phyloP scores from a whole-genome alignment of 2,329 filamentous ascomycete genomes.

The Achaetomium macrosporum region DNA sequence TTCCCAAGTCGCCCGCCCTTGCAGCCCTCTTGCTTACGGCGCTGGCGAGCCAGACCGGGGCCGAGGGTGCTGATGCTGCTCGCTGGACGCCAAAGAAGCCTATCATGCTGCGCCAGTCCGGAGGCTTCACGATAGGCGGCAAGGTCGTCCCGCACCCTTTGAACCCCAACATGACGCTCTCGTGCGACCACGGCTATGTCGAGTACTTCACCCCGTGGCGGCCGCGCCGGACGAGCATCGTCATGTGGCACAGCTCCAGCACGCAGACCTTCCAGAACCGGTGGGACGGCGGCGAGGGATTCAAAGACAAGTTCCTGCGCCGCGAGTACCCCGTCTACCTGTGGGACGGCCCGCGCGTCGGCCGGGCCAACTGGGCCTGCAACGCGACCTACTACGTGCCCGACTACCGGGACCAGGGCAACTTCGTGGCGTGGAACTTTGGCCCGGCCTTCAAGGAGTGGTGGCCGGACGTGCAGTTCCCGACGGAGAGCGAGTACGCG shows the following conservation, averaged over 20 bases:
- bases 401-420: conserved; percentile 31
- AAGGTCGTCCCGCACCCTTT: conserved; percentile 25
- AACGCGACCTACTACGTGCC: conserved; percentile 28
- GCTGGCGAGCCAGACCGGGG: not conserved
- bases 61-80: not conserved
- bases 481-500: conserved; percentile 26
- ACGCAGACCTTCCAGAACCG: conserved; percentile 35
- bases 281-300: conserved; percentile 35
- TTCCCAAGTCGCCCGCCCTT: not conserved
- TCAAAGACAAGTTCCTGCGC: conserved; percentile 35
- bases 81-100: conserved; percentile 12
- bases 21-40: not conserved
- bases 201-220: conserved; percentile 34
- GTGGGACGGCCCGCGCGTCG: conserved; percentile 34
- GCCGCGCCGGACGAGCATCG: conserved; percentile 30
- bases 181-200: conserved; percentile 36
- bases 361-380: conserved; percentile 35
- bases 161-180: conserved; percentile 29
- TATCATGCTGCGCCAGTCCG: conserved; percentile 29
- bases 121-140: conserved; percentile 32
- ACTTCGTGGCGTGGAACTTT: conserved; percentile 34
- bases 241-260: conserved; percentile 36
- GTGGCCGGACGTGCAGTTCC: conserved; percentile 33
- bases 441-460: conserved; percentile 28
- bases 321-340: conserved; percentile 35